Percentiles rank a stretch among this genome's conserved stretches.
Evolutionary conservation across 2,329 filamentous ascomycete species (phyloP).

Genomic region (Nemania sp.): DNA sequence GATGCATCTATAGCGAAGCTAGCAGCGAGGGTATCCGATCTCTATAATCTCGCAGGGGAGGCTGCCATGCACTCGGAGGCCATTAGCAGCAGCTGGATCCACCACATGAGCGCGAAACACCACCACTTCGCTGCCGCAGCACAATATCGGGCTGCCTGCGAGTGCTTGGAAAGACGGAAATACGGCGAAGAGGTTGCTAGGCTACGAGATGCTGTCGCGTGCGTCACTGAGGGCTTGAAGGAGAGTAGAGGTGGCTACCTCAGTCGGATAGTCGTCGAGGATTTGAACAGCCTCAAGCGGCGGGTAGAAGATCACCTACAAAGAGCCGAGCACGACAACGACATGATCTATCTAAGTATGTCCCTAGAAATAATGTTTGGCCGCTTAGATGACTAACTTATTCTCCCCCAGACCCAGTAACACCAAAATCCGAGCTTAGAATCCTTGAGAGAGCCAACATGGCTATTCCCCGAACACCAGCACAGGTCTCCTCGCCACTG

Average conservation of each 20-base stretch:
- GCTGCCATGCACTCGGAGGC: slow-evolving; percentile 89
- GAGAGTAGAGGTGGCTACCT: slow-evolving; percentile 80
- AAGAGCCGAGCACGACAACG: slow-evolving; percentile 94
- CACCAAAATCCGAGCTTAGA: slow-evolving; percentile 88
- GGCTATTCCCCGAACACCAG: slow-evolving; percentile 82
- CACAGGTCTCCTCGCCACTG: slow-evolving; percentile 83
- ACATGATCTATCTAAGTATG: slow-evolving; percentile 88
- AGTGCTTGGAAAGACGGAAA: slow-evolving; percentile 91
- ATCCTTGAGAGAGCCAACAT: slow-evolving; percentile 88
- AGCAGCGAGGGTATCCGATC: slow-evolving; percentile 87
- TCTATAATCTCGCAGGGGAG: slow-evolving; percentile 87
- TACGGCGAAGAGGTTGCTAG: slow-evolving; percentile 96
- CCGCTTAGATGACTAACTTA: slow-evolving; percentile 48
- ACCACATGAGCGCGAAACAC: slow-evolving; percentile 96
- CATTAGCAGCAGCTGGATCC: slow-evolving; percentile 95
- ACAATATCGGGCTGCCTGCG: slow-evolving; percentile 90
- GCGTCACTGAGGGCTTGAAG: slow-evolving; percentile 87
- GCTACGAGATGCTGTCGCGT: slow-evolving; percentile 82
- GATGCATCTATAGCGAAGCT: slow-evolving; percentile 92
- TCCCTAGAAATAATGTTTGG: slow-evolving; percentile 27
- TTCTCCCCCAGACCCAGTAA: slow-evolving; percentile 72
- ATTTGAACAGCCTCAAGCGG: slow-evolving; percentile 84
- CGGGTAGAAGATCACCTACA: slow-evolving; percentile 89
- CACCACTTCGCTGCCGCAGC: slow-evolving; percentile 97
- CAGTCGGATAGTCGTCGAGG: slow-evolving; percentile 82